Evolutionary conservation across 805 yeast genomes (phyloP).

Genomic region (Teunomyces aglyptinius): DNA sequence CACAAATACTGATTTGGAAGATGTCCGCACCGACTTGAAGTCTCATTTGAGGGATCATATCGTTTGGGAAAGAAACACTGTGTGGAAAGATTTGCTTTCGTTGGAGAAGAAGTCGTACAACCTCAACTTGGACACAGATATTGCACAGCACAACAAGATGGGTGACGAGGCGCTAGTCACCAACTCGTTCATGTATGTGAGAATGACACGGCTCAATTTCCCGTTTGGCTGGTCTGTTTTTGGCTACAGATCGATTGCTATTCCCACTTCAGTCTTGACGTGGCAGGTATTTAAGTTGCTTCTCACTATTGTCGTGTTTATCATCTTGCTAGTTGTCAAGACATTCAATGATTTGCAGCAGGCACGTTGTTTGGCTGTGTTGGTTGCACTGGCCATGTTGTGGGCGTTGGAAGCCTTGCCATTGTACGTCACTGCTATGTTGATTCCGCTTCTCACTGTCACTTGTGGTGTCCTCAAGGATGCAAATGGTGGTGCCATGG

Average conservation of each 20-base stretch:
- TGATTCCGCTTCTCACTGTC: conserved; percentile 48
- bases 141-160: conserved; percentile 17
- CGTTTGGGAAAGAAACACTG: conserved; percentile 96
- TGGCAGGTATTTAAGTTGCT: conserved; percentile 49
- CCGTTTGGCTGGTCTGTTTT: conserved; percentile 17
- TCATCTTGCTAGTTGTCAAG: conserved; percentile 49
- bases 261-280: conserved; percentile 51
- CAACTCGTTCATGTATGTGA: conserved; percentile 19
- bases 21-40: conserved; percentile 45
- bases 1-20: conserved; percentile 47
- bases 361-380: conserved; percentile 67
- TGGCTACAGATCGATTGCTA: conserved; percentile 14
- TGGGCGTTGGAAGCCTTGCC: conserved; percentile 57
- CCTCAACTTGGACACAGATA: conserved; percentile 21
- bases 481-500: conserved; percentile 49
- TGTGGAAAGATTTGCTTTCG: conserved; percentile 95
- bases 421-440: conserved; percentile 46
- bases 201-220: conserved; percentile 16
- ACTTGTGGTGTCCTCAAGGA: conserved; percentile 49
- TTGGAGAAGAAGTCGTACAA: conserved; percentile 39
- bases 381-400: conserved; percentile 52
- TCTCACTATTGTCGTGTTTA: conserved; percentile 51
- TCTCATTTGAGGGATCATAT: conserved; percentile 80
- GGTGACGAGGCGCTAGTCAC: conserved; percentile 21
- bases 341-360: conserved; percentile 67